These are phyloP conservation scores for Barnettozyma hawaiiensis DNA, from an alignment of 1,139 yeast species.

Conservation along the genomic window DNA sequence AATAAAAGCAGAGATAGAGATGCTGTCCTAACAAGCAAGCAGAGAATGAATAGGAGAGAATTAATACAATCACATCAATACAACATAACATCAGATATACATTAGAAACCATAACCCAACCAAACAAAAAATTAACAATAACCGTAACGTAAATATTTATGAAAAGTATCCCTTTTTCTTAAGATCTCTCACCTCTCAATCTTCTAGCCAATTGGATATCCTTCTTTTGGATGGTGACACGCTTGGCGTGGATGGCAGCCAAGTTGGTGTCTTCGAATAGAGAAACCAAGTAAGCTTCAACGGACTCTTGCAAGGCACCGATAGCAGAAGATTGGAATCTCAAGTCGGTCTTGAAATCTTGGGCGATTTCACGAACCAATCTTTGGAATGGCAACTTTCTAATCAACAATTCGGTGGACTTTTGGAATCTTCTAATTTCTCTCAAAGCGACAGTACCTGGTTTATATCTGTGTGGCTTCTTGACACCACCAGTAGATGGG, in stretches of 20 bases:
- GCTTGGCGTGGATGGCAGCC: conserved; percentile 99
- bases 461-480: conserved; percentile 99
- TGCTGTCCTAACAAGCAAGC: too few species aligned
- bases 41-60: too few species aligned
- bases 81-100: conserved; percentile 10
- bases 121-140: too few species aligned
- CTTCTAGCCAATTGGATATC: conserved; percentile 99
- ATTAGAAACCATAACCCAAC: conserved; percentile 12
- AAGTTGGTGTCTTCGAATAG: conserved; percentile 95
- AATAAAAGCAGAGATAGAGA: too few species aligned
- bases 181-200: conserved; percentile 72
- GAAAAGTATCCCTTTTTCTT: conserved; percentile 3
- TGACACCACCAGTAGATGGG: conserved; percentile 97
- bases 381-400: conserved; percentile 99
- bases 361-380: conserved; percentile 96
- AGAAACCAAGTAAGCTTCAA: conserved; percentile 91
- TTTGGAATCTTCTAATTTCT: conserved; percentile 99
- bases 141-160: conserved; percentile 5
- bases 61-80: conserved; percentile 4
- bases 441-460: conserved; percentile 99
- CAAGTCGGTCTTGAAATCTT: conserved; percentile 95
- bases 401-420: conserved; percentile 92
- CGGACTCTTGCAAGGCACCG: conserved; percentile 98
- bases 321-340: conserved; percentile 98
- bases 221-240: conserved; percentile 99